Evolutionary conservation across 805 yeast genomes (phyloP).

Genomic region (Saccharomycopsis fermentans): DNA sequence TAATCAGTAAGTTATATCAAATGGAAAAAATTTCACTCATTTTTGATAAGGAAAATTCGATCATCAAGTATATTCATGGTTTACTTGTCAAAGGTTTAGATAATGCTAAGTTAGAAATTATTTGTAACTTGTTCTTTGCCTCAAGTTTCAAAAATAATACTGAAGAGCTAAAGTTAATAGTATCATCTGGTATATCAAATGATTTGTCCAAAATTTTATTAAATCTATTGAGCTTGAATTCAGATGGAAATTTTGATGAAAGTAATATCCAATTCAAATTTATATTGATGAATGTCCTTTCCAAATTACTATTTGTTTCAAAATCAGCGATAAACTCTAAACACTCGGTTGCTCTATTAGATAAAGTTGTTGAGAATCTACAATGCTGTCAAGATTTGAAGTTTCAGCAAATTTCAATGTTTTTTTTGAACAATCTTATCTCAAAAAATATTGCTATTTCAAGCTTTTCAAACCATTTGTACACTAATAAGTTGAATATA

Average conservation of each 20-base stretch:
- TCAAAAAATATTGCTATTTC: not conserved
- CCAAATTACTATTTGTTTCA: not conserved
- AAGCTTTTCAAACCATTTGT: not conserved
- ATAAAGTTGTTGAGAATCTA: not conserved
- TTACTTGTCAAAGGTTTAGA: not conserved
- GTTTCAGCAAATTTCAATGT: constrained; percentile 6
- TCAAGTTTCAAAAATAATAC: not conserved
- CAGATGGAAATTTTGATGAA: not conserved
- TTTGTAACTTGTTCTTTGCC: not conserved
- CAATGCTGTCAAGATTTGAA: not conserved
- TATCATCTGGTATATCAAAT: not conserved
- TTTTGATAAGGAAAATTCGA: not conserved
- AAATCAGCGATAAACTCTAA: not conserved
- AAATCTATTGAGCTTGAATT: not conserved
- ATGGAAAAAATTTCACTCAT: not conserved
- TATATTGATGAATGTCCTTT: not conserved
- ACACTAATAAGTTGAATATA: not conserved
- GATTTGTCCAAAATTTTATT: not conserved
- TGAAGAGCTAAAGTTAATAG: not conserved
- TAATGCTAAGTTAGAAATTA: not conserved
- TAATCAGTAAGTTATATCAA: not conserved
- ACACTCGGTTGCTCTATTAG: not conserved
- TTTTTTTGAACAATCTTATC: constrained; percentile 3
- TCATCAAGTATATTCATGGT: not conserved
- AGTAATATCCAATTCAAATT: not conserved